phyloP scores from a whole-genome alignment of 2,329 filamentous ascomycete genomes.

The Arthrocladium fulminans region DNA sequence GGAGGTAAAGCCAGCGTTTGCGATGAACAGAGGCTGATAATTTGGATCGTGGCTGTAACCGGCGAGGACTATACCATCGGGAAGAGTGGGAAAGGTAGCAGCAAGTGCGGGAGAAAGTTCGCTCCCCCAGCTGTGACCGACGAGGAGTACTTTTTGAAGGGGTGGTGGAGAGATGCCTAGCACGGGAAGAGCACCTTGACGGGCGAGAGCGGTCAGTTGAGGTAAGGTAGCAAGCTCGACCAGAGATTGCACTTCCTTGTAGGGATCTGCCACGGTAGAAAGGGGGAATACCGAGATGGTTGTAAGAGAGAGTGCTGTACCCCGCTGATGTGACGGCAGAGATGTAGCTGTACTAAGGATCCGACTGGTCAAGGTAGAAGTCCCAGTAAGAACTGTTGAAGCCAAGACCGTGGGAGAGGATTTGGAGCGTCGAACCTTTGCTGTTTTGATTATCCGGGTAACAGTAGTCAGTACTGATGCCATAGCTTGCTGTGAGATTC shows the following conservation, averaged over 20 bases:
- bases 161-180: conserved; percentile 26
- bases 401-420: conserved; percentile 32
- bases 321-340: conserved; percentile 45
- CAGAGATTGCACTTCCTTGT: conserved; percentile 52
- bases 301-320: conserved; percentile 53
- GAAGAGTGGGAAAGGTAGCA: conserved; percentile 34
- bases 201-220: conserved; percentile 44
- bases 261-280: conserved; percentile 50
- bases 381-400: conserved; percentile 50
- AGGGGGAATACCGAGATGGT: conserved; percentile 55
- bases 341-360: conserved; percentile 56
- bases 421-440: conserved; percentile 21
- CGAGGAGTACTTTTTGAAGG: conserved; percentile 43
- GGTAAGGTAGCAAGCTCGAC: conserved; percentile 52
- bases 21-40: conserved; percentile 33
- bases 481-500: background rate
- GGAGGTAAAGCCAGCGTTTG: conserved; percentile 23
- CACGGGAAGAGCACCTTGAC: conserved; percentile 35
- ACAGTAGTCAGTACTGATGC: background rate
- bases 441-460: background rate
- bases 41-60: conserved; percentile 47
- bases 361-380: conserved; percentile 38
- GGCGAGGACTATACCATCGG: conserved; percentile 52
- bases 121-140: conserved; percentile 56
- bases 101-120: conserved; percentile 49